Percentiles rank a stretch among this genome's conserved stretches.
Evolutionary conservation across 768 basidiomycete genomes (phyloP).

Genomic region (Podaxis mareebaensis): DNA sequence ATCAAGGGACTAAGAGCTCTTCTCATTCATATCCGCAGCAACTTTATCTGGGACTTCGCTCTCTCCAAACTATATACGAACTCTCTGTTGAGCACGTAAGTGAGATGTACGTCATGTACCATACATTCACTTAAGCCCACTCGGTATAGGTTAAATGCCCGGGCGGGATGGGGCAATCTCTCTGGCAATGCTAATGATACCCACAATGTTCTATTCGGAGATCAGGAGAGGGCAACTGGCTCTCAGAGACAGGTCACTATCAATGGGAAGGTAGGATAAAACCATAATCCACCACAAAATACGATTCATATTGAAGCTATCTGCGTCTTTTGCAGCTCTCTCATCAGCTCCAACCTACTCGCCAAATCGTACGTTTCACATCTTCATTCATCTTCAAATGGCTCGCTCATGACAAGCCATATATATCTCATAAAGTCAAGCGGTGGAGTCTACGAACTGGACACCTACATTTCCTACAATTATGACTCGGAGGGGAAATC

Average conservation of each 20-base stretch:
- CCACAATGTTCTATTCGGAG: slow-evolving; percentile 13
- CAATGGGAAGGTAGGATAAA: slow-evolving; percentile 2
- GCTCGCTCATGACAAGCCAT: neutral
- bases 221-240: neutral
- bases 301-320: neutral
- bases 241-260: slow-evolving; percentile 1
- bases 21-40: slow-evolving; percentile 3
- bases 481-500: neutral
- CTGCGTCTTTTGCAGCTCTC: neutral
- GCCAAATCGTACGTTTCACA: neutral
- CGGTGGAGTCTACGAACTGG: neutral
- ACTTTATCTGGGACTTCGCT: slow-evolving; percentile 30
- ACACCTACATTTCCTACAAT: slow-evolving; percentile 7
- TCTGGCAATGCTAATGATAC: neutral
- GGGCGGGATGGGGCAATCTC: slow-evolving; percentile 21
- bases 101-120: neutral
- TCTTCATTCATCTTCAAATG: neutral
- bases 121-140: neutral
- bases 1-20: neutral
- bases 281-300: neutral
- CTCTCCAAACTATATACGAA: slow-evolving; percentile 34
- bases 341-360: neutral
- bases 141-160: slow-evolving; percentile 24
- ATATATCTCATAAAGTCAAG: neutral
- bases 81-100: slow-evolving; percentile 26